Base-by-base conservation (phyloP, 129 eudicot species). In the Helianthus tuberosus region DNA sequence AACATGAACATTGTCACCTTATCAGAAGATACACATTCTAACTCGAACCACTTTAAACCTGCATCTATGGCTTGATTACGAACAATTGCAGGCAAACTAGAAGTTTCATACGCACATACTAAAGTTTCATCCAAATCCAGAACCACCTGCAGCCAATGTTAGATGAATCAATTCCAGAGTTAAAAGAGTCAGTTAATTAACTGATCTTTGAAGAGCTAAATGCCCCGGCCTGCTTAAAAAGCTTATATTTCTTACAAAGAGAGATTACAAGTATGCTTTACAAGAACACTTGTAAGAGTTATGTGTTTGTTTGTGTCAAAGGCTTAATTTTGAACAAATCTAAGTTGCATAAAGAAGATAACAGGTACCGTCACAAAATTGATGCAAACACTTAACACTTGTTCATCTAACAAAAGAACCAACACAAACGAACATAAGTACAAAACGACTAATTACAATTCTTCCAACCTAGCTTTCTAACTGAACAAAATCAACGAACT, bases 91-190 rank as follows among this genome's bases (percentile, higher is more conserved):
- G 99, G 99, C 71, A 95, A 84, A 79, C 92, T 95, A 15, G 94
- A 88, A 47, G 97, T 89, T 77, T 95, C 99, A 75, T 95, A 95
- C 5, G 99, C 96, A 75, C 99, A 95, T 0, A 95, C 94, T 64
- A 95, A 63, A 71, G 99, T 95, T 77, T 95, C 99, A 77, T 95
- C 99, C 89, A 95, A 87, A 78, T 95, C 99, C 54, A 95, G 97
- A 83, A 95, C 99, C 71, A 95, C 97, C 99, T 95, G 87, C 83
- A 83, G 49, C 69, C 67, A 80, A 73, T 69, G 74, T 32, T 57
- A 5, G 44, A 71, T 41, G 36, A 47, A 44, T 46, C 66, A 35
- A 35, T 44, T 11, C 69, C 17, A 15, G 52, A 47, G 66, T 47
- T 65, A 75, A 71, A 50, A 35, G 38, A 52, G 10, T 10, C 58